A percentile compares a stretch with the other conserved stretches of the same genome.
Conservation (phyloP, 441 rosid species). For the Flueggea neowawraea region DNA sequence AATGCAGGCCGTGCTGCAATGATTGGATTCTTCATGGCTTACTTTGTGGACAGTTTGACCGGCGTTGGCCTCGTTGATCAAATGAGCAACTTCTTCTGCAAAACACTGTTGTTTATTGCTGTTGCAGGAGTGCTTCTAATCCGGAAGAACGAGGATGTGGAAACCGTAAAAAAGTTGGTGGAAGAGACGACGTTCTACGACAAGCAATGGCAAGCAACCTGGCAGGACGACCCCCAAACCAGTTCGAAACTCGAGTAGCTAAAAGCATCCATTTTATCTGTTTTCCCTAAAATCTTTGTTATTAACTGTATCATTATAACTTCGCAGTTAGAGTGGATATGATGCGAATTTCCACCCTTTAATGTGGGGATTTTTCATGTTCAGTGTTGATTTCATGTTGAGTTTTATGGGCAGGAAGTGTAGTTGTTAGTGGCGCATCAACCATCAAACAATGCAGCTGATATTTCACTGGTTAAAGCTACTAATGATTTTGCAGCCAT, state of each 20-base stretch:
- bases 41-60: conserved; percentile 87
- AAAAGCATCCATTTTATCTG: no score
- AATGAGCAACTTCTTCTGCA: conserved; percentile 95
- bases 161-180: conserved; percentile 59
- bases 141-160: conserved; percentile 85
- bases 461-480: no score
- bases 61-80: conserved; percentile 96
- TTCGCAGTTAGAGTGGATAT: no score
- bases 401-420: no score
- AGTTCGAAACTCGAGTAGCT: conserved; percentile 17
- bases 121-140: conserved; percentile 77
- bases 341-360: no score
- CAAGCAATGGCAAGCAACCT: conserved; percentile 97
- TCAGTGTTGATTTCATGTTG: no score
- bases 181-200: conserved; percentile 90
- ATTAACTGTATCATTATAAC: no score
- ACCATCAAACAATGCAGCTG: no score
- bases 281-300: no score
- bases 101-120: conserved; percentile 78
- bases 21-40: conserved; percentile 98
- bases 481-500: no score
- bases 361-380: no score
- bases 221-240: conserved; percentile 58
- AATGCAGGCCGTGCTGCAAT: conserved; percentile 91
- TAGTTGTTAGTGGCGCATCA: no score